Evolutionary conservation across 345 rosid genomes (phyloP), one percentile per base, ranked within the genome.

Genomic region (Moringa oleifera): DNA sequence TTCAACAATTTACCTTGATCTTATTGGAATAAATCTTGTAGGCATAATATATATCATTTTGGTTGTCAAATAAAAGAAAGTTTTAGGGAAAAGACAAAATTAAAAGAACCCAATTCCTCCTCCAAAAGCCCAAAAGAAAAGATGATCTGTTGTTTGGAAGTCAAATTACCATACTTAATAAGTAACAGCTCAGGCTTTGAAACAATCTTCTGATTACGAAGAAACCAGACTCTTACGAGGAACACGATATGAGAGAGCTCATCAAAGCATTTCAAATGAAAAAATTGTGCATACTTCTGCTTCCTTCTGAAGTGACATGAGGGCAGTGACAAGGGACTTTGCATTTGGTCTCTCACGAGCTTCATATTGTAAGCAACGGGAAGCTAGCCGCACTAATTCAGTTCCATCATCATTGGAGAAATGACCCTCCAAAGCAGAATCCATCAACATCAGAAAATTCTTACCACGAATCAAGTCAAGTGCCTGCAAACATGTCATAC

Each of bases 261-360:
- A 15, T 41, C 6, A 41, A 15, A 41, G 11, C 37, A 5, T 41
- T 20, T 33, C 41, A 37, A 55, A 33, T 4, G 36, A 46, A 23
- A 62, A 19, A 49, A 36, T 24, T 20, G 8, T 22, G 45, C 68
- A 65, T 73, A 86, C 90, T 80, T 88, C 95, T 18, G 83, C 81
- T 76, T 90, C 90, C 64, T 89, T 91, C 76, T 88, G 91, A 58
- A 94, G 90, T 28, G 88, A 79, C 75, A 82, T 66, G 46, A 94
- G 95, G 65, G 91, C 73, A 16, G 71, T 68, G 66, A 89, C 83
- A 68, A 94, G 93, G 63, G 95, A 86, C 80, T 85, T 94, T 25
- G 89, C 83, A 64, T 84, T 88, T n/a, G 99, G 97, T 71, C 97
- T 91, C 75, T 94, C 90, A 36, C 93, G 96, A 76, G 97, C 85